Evolutionary conservation across 176 grass and related monocot species (phyloP), one percentile per base, ranked within the genome.

Genomic region (Coix lacrymajobi): DNA sequence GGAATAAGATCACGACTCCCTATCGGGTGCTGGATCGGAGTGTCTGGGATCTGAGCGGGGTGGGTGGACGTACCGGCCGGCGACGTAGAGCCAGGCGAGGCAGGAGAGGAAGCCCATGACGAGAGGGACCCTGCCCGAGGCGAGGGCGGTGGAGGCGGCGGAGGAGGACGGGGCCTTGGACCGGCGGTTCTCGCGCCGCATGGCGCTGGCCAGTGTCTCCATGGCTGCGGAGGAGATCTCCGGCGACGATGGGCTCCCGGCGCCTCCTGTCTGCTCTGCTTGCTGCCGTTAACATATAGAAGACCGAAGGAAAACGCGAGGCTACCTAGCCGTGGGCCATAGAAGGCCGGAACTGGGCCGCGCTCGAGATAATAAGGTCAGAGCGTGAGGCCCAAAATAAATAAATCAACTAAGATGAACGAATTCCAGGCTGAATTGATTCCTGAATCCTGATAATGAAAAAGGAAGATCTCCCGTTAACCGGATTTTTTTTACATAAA

Each of bases 61-160:
- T 10, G 29, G 7, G 15, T 12, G 51, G 13, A 37, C 81, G 64
- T 71, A 96, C 91, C 93, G 79, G 43, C 96, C 96, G 38, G 96
- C 96, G 76, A 99, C 70, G 79, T 99, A 99, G 78, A 99, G 91
- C 93, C 96, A 99, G 33, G 96, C 96, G 56, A 99, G 89, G 83
- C 96, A 99, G 64, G 96, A 96, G 69, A 99, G 89, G 85, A 99
- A 99, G 29, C 80, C 89, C 96, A 99, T 92, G 73, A 99, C 75
- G 40, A 99, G 89, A 22, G 91, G 83, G 2, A 51, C 80, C 86
- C 78, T 92, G 30, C 87, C 85, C 20, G 87, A 87, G 38, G 86
- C 40, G 48, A 85, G 76, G 37, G 51, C 62, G 58, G 43, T 14
- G 60, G 78, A 1, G 22, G 79, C 37, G 8, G 87, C 16, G 11